Evolutionary conservation across 75 land plant species (phyloP).

Genomic region (Chamaecyparis obtusa): DNA sequence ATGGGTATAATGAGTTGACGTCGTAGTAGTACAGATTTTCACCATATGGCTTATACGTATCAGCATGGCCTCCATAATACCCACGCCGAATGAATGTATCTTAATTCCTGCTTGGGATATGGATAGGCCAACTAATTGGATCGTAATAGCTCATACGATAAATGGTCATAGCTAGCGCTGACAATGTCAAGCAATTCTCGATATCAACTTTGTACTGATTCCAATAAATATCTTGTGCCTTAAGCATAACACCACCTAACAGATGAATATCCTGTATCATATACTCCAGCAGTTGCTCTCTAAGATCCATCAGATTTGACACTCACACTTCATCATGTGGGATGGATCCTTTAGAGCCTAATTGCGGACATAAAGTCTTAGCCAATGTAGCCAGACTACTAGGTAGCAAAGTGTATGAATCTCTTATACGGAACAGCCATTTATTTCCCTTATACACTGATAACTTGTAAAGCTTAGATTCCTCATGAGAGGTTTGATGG

Average conservation of each 20-base stretch:
- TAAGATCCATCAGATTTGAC: conserved; percentile 1
- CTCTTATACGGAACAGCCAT: neutral
- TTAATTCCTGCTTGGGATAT: conserved; percentile 18
- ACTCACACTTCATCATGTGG: conserved; percentile 14
- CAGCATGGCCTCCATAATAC: conserved; percentile 16
- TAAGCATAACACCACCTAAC: conserved; percentile 13
- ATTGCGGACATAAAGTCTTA: conserved; percentile 16
- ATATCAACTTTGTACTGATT: conserved; percentile 6
- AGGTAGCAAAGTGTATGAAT: conserved; percentile 5
- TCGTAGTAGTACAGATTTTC: conserved; percentile 16
- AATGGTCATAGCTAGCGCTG: neutral
- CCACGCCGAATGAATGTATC: conserved; percentile 14
- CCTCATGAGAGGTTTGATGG: conserved; percentile 3
- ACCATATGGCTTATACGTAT: conserved; percentile 18
- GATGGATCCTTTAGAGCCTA: conserved; percentile 11
- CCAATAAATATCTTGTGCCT: conserved; percentile 17
- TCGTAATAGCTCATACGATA: conserved; percentile 16
- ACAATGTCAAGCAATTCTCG: conserved; percentile 11
- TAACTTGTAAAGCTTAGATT: neutral
- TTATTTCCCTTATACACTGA: neutral
- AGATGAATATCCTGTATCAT: conserved; percentile 13
- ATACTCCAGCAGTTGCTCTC: neutral
- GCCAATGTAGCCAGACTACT: conserved; percentile 10
- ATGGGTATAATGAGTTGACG: conserved; percentile 21
- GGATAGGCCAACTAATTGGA: conserved; percentile 4